A percentile compares a stretch with the other conserved stretches of the same genome.
These are phyloP conservation scores for Suhomyces maxii DNA, from an alignment of 1,139 yeast species.

Conservation along the genomic window DNA sequence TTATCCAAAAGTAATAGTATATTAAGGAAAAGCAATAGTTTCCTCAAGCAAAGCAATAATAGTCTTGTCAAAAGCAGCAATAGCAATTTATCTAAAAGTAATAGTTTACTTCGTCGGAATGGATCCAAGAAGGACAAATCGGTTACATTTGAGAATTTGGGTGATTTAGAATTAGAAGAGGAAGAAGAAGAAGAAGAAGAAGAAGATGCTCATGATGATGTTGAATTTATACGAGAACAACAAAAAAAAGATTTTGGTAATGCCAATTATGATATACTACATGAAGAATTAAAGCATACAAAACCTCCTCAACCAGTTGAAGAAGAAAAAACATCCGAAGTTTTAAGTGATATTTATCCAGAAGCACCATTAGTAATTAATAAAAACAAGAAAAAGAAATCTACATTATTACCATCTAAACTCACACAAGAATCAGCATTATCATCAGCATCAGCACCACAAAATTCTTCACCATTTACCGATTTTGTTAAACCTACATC, in stretches of 20 bases:
- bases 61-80: constrained; percentile 1
- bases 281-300: constrained; percentile 18
- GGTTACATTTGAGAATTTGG: constrained; percentile 43
- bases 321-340: constrained; percentile 34
- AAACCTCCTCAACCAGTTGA: constrained; percentile 11
- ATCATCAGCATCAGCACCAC: not conserved
- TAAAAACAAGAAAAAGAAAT: constrained; percentile 27
- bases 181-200: constrained; percentile 23
- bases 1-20: constrained; percentile 8
- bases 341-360: constrained; percentile 45
- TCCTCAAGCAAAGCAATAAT: not conserved
- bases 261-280: constrained; percentile 23
- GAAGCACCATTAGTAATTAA: constrained; percentile 41
- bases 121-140: constrained; percentile 25
- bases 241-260: constrained; percentile 21
- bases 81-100: constrained; percentile 8
- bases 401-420: constrained; percentile 17
- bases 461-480: not conserved
- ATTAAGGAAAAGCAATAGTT: constrained; percentile 1
- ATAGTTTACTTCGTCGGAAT: constrained; percentile 11
- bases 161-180: constrained; percentile 26
- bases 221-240: constrained; percentile 15
- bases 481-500: constrained; percentile 10
- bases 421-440: not conserved
- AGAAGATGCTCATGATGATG: constrained; percentile 17